These are phyloP conservation scores for Colletotrichum acutatum DNA, from an alignment of 2,329 filamentous ascomycete genomes.

Conservation along the genomic window DNA sequence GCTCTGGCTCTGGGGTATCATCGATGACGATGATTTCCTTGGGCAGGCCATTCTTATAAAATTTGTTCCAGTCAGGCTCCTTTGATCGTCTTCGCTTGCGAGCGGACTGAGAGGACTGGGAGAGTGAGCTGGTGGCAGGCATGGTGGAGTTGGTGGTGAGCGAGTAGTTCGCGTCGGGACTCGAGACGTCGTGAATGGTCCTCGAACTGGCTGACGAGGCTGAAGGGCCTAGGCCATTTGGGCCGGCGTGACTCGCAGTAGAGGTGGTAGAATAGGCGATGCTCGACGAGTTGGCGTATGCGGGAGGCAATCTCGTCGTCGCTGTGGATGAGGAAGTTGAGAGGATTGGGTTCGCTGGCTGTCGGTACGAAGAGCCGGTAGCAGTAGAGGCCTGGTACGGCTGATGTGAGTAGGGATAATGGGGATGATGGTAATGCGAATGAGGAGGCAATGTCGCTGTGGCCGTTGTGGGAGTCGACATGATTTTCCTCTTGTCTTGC, in stretches of 20 bases:
- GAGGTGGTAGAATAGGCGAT: conserved; percentile 39
- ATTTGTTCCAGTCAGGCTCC: conserved; percentile 81
- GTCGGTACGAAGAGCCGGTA: conserved; percentile 46
- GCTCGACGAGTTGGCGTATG: conserved; percentile 45
- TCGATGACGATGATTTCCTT: conserved; percentile 89
- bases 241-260: conserved; percentile 39
- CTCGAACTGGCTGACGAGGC: conserved; percentile 45
- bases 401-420: conserved; percentile 69
- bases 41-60: conserved; percentile 85
- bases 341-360: conserved; percentile 47
- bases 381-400: conserved; percentile 58
- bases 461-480: conserved; percentile 79
- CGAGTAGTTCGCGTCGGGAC: conserved; percentile 45
- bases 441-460: conserved; percentile 47
- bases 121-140: conserved; percentile 43
- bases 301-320: conserved; percentile 46
- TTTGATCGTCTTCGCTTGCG: conserved; percentile 68
- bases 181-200: conserved; percentile 44
- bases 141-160: conserved; percentile 43
- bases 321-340: conserved; percentile 52
- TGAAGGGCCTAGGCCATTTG: conserved; percentile 51
- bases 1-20: conserved; percentile 71
- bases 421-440: conserved; percentile 71
- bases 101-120: conserved; percentile 37
- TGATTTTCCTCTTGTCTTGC: conserved; percentile 50